Base-by-base conservation (phyloP, 176 grass and related monocot species). In the Eremochloa ophiuroides region DNA sequence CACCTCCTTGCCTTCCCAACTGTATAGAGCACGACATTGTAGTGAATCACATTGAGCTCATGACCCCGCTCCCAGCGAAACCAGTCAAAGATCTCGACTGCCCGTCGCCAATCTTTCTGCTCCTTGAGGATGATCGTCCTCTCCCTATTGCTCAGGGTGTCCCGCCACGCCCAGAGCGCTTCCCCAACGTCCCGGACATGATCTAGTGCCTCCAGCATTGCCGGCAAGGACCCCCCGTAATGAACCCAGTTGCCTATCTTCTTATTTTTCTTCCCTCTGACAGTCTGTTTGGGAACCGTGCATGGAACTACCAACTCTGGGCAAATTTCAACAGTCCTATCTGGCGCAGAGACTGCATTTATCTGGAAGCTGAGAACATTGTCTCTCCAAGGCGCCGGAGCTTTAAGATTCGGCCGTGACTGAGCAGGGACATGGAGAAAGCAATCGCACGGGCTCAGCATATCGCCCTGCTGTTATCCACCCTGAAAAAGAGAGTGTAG, bases 121-220 rank as follows among this genome's bases (percentile, higher is more conserved):
- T 93, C 95, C 85, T 91, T 94, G 71, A 98, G 78, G 79, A 98
- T 84, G 59, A 98, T 88, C 43, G 95, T 97, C 80, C 74, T 86
- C 80, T 94, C 95, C 86, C 87, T 89, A 55, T 65, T 50, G 55
- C 55, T 93, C 61, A 98, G 72, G 6, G 37, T 89, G 44, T 76
- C 88, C 79, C 84, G 83, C 92, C 92, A 98, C 2, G 92, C 88
- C 88, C 86, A 58, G 10, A 98, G 85, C 17, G 95, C 92, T 79
- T 89, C 91, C 22, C 80, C 84, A 2, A 98, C 47, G 22, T 95
- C 84, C 65, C 64, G 43, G 62, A 73, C 44, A 60, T 25, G 56
- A 51, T 91, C 88, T 41, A 94, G 61, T 39, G 92, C 88, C 23
- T 85, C 71, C 68, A 98, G 71, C 72, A 98, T 91, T 43, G 70